phyloP scores from a whole-genome alignment of 2,329 filamentous ascomycete species.

The Byssoonygena ceratinophila region DNA sequence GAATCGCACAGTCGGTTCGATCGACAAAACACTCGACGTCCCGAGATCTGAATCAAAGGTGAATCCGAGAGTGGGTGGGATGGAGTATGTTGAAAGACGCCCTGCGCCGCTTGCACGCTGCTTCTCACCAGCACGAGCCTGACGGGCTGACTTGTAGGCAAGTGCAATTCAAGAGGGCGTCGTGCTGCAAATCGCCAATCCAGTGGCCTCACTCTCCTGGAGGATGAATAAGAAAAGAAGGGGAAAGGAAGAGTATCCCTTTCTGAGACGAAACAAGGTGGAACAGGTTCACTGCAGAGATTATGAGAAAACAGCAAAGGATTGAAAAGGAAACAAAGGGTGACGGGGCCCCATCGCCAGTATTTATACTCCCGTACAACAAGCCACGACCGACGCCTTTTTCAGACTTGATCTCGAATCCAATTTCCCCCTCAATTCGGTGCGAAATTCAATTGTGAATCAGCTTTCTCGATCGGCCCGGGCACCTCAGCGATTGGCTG shows the following conservation, averaged over 20 bases:
- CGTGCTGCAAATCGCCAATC: conserved; percentile 7
- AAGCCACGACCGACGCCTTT: no score
- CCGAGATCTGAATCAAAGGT: background rate
- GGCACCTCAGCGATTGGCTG: conserved; percentile 2
- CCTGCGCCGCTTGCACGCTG: conserved; percentile 6
- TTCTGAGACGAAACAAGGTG: no score
- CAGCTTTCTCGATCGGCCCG: background rate
- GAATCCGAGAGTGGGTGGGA: background rate
- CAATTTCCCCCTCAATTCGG: background rate
- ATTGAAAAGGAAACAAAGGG: no score
- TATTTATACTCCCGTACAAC: no score
- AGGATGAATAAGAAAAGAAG: background rate
- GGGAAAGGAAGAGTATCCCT: background rate
- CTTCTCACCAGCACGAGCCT: background rate
- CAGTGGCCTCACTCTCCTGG: conserved; percentile 10
- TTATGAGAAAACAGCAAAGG: no score
- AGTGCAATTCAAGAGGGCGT: conserved; percentile 6
- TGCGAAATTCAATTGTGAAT: background rate
- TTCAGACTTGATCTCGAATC: background rate
- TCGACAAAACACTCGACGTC: background rate
- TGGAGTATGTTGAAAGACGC: background rate
- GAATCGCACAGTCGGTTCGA: background rate
- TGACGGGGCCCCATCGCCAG: no score
- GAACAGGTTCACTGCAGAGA: no score
- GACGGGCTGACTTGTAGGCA: background rate